Evolutionary conservation across 768 basidiomycete genomes (phyloP).

Genomic region (Agrocybe praecox): DNA sequence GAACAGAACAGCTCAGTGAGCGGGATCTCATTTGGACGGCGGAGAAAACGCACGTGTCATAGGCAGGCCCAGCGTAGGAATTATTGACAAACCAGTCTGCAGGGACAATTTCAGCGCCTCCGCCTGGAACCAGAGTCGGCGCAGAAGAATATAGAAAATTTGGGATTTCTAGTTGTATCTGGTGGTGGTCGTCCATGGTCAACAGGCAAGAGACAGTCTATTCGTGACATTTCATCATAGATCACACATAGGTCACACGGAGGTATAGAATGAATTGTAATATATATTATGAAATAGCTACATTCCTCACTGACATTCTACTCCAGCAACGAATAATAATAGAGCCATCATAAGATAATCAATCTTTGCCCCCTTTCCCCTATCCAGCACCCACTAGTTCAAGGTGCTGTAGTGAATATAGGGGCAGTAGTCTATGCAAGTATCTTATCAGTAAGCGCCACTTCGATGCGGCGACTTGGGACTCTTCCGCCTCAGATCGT

Average conservation of each 20-base stretch:
- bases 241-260: neutral
- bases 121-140: slow-evolving; percentile 67
- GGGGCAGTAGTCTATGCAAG: slow-evolving; percentile 34
- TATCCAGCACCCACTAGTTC: slow-evolving; percentile 57
- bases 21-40: neutral
- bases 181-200: slow-evolving; percentile 19
- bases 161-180: slow-evolving; percentile 60
- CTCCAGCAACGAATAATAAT: slow-evolving; percentile 2
- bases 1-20: neutral
- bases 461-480: slow-evolving; percentile 12
- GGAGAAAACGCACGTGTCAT: neutral
- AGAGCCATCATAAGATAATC: slow-evolving; percentile 23
- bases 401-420: slow-evolving; percentile 79
- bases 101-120: slow-evolving; percentile 76
- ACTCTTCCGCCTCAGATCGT: slow-evolving; percentile 9
- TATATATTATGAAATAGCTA: slow-evolving; percentile 5
- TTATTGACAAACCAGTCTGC: slow-evolving; percentile 55
- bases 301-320: neutral
- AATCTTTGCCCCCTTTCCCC: slow-evolving; percentile 85
- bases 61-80: slow-evolving; percentile 30
- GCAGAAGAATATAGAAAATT: slow-evolving; percentile 60
- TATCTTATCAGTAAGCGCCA: slow-evolving; percentile 2
- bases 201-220: slow-evolving; percentile 4
- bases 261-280: neutral
- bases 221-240: neutral